Percentiles rank a stretch among this genome's conserved stretches.
Evolutionary conservation across 306 rosid species (phyloP).

Genomic region (Castanea mollissima): DNA sequence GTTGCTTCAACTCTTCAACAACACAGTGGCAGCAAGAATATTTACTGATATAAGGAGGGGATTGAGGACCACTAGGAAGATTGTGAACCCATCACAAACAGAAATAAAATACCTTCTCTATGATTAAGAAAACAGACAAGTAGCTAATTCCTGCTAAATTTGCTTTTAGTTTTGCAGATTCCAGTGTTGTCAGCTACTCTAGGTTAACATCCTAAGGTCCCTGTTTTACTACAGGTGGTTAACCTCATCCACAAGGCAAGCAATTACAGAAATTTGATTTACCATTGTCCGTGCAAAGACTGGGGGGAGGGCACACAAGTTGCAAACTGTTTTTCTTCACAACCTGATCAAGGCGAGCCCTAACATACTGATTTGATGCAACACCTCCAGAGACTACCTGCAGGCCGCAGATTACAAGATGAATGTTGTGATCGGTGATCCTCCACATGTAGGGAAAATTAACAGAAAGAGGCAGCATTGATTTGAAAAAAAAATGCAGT

Average conservation of each 20-base stretch:
- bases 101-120: no score
- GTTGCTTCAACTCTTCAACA: not conserved
- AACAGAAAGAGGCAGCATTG: constrained; percentile 14
- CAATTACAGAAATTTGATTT: constrained; percentile 28
- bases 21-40: not conserved
- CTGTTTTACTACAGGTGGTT: not conserved
- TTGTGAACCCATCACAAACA: no score
- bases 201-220: not conserved
- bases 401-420: constrained; percentile 28
- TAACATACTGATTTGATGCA: constrained; percentile 84
- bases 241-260: constrained; percentile 17
- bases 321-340: constrained; percentile 63
- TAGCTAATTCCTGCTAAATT: not conserved
- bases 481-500: constrained; percentile 17
- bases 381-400: constrained; percentile 97
- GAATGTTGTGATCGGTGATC: constrained; percentile 12
- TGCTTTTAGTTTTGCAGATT: not conserved
- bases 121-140: no score
- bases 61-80: not conserved
- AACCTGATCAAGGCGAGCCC: constrained; percentile 71
- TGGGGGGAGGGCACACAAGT: constrained; percentile 93
- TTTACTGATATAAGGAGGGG: not conserved
- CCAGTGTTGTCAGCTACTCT: not conserved
- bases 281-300: constrained; percentile 97
- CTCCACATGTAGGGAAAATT: constrained; percentile 7